phyloP scores from a whole-genome alignment of 2,329 filamentous ascomycete species.

The Colletotrichum tanaceti region DNA sequence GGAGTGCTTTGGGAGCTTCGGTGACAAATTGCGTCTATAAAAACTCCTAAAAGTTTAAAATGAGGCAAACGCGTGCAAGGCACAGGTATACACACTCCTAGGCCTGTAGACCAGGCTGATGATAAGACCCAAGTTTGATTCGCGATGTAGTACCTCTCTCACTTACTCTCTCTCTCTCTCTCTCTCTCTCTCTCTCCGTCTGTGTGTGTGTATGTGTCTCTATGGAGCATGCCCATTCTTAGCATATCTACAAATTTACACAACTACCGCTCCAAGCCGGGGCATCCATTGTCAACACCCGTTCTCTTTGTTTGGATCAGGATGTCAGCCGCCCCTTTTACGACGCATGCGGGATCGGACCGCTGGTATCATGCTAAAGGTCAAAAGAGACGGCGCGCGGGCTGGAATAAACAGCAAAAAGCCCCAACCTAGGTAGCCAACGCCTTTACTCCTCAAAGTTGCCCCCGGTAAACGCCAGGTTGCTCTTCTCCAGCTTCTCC shows the following conservation, averaged over 20 bases:
- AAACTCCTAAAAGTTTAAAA: not conserved
- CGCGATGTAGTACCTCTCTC: constrained; percentile 26
- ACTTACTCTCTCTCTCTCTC: too few species aligned
- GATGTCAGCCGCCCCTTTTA: not conserved
- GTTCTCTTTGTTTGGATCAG: not conserved
- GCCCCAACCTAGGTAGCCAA: too few species aligned
- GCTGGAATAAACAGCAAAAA: not conserved
- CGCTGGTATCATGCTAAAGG: constrained; percentile 24
- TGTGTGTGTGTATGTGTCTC: not conserved
- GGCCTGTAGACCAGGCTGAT: constrained; percentile 32
- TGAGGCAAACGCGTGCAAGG: constrained; percentile 7
- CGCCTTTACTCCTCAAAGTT: constrained; percentile 72
- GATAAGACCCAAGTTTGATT: constrained; percentile 29
- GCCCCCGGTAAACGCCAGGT: constrained; percentile 68
- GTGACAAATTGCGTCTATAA: not conserved
- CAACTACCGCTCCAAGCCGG: not conserved
- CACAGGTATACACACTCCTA: not conserved
- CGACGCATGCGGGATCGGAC: not conserved
- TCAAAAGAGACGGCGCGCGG: constrained; percentile 3
- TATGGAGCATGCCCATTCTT: not conserved
- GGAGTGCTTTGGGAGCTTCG: not conserved
- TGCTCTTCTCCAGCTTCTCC: constrained; percentile 76
- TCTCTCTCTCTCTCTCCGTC: too few species aligned
- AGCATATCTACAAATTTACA: constrained; percentile 21
- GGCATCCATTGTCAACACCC: not conserved